These are phyloP conservation scores for Mycothermus thermophilus DNA, from an alignment of 495 filamentous ascomycete species.

Conservation along the genomic window DNA sequence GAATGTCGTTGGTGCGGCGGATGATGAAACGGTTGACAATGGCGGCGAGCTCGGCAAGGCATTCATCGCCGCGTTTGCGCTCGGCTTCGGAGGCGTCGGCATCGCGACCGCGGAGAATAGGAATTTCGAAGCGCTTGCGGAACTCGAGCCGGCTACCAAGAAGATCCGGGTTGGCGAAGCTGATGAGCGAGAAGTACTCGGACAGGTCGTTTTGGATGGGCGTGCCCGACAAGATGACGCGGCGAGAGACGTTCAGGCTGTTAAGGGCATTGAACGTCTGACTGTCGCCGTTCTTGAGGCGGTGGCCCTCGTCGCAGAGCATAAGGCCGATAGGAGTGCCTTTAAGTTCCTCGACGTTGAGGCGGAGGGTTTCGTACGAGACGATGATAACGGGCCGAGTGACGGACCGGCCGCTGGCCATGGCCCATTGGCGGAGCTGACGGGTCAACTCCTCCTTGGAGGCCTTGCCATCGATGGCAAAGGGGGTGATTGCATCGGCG, in stretches of 20 bases:
- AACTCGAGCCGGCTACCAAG: constrained; percentile 85
- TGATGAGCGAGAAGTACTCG: constrained; percentile 91
- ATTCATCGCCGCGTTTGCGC: constrained; percentile 70
- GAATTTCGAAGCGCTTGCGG: constrained; percentile 85
- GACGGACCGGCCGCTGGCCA: constrained; percentile 76
- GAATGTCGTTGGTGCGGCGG: constrained; percentile 90
- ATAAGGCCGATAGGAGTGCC: constrained; percentile 81
- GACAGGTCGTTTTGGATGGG: constrained; percentile 97
- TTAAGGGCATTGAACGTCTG: constrained; percentile 88
- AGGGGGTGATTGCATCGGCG: constrained; percentile 77
- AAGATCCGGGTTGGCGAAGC: constrained; percentile 90
- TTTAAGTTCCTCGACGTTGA: constrained; percentile 80
- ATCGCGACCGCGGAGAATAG: constrained; percentile 85
- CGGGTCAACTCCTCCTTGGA: constrained; percentile 81
- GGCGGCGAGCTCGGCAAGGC: constrained; percentile 61
- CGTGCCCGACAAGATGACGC: constrained; percentile 93
- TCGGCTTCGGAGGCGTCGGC: constrained; percentile 77
- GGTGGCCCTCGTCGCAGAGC: constrained; percentile 96
- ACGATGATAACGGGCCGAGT: constrained; percentile 97
- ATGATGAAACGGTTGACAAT: constrained; percentile 99
- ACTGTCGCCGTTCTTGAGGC: constrained; percentile 94
- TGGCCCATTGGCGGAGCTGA: constrained; percentile 90
- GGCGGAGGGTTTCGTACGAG: constrained; percentile 88
- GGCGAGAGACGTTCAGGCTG: constrained; percentile 72
- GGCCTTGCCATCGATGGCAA: constrained; percentile 93